Evolutionary conservation across 2,329 filamentous ascomycete species (phyloP), one percentile per base, ranked within the genome.

Genomic region (Alternaria rosae): DNA sequence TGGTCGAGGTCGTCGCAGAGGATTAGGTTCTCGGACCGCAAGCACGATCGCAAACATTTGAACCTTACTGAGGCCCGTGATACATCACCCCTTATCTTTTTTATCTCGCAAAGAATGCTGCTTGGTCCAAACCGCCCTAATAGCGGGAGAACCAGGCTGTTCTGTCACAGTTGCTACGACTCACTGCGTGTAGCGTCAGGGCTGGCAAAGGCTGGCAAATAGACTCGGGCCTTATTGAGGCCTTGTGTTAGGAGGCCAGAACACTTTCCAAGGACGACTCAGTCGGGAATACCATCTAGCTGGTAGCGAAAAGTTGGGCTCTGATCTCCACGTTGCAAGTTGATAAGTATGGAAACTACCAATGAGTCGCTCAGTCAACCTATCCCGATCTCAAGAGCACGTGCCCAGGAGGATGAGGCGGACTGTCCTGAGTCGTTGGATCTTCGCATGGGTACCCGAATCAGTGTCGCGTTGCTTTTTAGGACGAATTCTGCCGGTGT

Each of bases 371-470:
- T 26, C 48, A 54, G 23, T 32, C 35, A 30, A 54, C 64, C 51
- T 41, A 17, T 43, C 42, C 51, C 54, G 59, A 59, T 64, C 45
- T 47, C 45, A 17, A 50, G 26, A 54, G 58, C 61, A 66, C 63
- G 61, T 66, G 66, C 59, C 47, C 26, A 15, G 28, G 12, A 48
- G 45, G 43, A 48, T 47, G 56, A 59, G 51, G 54, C 54, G 52
- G 48, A 59, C 13, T 21, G 25, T 21, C 41, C 54, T 42, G 59
- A 44, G 52, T 57, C 50, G 56, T 57, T 43, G 45, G 66, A 68
- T 68, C 63, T 54, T 62, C 66, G 38, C 63, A 59, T 57, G 66
- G 65, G 47, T 61, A 10, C 38, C 61, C 38, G 54, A 54, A 44
- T 61, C 60, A 51, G 43, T 20, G 21, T 53, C 50, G 54, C 32